Conservation (phyloP, 2,329 filamentous ascomycete species). For the Phoma herbarum region DNA sequence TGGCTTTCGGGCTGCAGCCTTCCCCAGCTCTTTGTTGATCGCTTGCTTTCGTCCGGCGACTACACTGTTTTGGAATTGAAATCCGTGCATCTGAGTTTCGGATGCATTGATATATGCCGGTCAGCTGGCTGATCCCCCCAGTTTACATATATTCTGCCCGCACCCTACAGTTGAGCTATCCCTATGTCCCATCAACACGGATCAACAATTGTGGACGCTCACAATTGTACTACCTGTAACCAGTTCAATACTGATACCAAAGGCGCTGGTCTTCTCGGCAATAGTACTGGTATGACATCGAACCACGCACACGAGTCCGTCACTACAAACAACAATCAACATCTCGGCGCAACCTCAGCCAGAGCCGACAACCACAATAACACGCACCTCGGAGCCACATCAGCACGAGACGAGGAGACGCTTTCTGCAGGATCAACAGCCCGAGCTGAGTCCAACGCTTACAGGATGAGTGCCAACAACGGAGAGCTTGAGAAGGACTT, state of each 20-base stretch:
- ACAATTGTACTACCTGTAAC: constrained; percentile 11
- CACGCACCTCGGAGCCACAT: constrained; percentile 31
- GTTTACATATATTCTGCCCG: constrained; percentile 25
- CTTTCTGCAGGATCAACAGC: constrained; percentile 38
- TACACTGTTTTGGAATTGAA: constrained; percentile 26
- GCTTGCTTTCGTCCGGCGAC: constrained; percentile 37
- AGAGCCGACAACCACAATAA: constrained; percentile 27
- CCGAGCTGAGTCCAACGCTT: constrained; percentile 31
- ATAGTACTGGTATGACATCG: constrained; percentile 28
- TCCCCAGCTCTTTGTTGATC: constrained; percentile 28
- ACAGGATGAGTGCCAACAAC: constrained; percentile 30
- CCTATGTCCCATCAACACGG: constrained; percentile 24
- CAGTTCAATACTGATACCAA: constrained; percentile 3
- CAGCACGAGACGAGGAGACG: constrained; percentile 35
- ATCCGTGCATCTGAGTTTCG: constrained; percentile 27
- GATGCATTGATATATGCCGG: constrained; percentile 20
- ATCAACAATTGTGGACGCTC: constrained; percentile 13
- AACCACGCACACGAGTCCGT: constrained; percentile 21
- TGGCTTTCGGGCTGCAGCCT: constrained; percentile 26
- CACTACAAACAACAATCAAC: constrained; percentile 24
- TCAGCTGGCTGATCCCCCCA: constrained; percentile 15
- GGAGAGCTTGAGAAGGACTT: constrained; percentile 57
- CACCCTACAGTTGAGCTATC: constrained; percentile 14
- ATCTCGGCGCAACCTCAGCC: constrained; percentile 24
- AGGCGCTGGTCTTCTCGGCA: constrained; percentile 21